Conservation (phyloP, 345 rosid genomes). For the Populus ilicifolia region DNA sequence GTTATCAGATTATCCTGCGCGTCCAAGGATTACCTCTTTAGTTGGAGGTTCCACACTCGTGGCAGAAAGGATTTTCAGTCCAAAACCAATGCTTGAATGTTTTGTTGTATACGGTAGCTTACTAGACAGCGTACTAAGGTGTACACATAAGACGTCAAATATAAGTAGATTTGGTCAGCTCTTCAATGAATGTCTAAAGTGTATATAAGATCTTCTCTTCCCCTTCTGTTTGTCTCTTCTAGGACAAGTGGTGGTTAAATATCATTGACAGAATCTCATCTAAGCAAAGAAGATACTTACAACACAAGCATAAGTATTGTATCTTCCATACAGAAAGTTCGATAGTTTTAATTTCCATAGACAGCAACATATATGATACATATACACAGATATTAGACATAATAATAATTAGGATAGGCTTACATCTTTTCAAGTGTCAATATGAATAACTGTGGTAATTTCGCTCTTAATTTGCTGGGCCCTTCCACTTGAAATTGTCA, state of each 20-base stretch:
- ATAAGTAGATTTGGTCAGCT: constrained; percentile 15
- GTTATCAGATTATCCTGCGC: constrained; percentile 55
- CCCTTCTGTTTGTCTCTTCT: not conserved
- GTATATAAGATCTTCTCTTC: no score
- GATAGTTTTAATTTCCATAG: not conserved
- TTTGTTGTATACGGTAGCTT: not conserved
- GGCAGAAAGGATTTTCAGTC: constrained; percentile 33
- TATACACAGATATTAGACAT: not conserved
- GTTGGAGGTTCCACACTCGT: constrained; percentile 72
- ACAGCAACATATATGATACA: not conserved
- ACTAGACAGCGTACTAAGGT: not conserved
- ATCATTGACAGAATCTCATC: not conserved
- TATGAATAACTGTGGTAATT: not conserved
- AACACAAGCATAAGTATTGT: not conserved
- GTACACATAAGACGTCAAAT: constrained; percentile 8
- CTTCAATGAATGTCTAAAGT: constrained; percentile 5
- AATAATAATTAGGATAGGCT: not conserved
- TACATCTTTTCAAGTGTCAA: not conserved
- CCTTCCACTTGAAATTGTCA: constrained; percentile 96
- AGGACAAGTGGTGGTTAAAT: not conserved
- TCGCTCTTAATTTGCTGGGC: constrained; percentile 30
- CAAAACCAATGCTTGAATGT: constrained; percentile 23
- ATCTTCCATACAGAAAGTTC: not conserved
- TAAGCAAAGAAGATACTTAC: not conserved
- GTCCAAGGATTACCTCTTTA: constrained; percentile 61